These are phyloP conservation scores for Hyaloscypha variabilis DNA, from an alignment of 495 filamentous ascomycete species.

Conservation along the genomic window DNA sequence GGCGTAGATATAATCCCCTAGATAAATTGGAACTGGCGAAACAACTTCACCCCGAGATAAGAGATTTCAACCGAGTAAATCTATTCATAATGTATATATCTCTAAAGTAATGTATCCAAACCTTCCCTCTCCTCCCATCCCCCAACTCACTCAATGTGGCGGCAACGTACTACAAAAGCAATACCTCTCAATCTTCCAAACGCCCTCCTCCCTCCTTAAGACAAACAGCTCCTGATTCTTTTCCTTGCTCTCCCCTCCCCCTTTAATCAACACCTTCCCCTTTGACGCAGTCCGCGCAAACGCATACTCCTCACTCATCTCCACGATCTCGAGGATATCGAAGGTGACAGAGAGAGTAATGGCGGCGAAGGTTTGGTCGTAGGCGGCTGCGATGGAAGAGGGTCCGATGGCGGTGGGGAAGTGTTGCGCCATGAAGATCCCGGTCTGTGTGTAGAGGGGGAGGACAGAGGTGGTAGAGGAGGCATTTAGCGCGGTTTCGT, in stretches of 20 bases:
- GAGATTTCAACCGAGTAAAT: too few relatives aligned
- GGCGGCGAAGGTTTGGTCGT: neutral
- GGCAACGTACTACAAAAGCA: constrained; percentile 10
- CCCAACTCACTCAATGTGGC: neutral
- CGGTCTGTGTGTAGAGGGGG: constrained; percentile 1
- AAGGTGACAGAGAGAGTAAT: constrained; percentile 18
- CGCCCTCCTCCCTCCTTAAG: constrained; percentile 1
- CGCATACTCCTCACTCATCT: neutral
- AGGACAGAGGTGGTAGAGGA: constrained; percentile 1
- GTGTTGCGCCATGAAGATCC: constrained; percentile 17
- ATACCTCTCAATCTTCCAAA: constrained; percentile 18
- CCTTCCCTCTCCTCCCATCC: too few relatives aligned
- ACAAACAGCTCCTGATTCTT: constrained; percentile 15
- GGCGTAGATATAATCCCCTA: too few relatives aligned
- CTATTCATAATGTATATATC: too few relatives aligned
- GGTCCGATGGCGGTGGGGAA: constrained; percentile 12
- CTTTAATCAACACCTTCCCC: neutral
- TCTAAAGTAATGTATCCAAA: too few relatives aligned
- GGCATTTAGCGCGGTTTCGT: constrained; percentile 7
- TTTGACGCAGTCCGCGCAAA: constrained; percentile 14
- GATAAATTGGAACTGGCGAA: too few relatives aligned
- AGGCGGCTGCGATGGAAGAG: neutral
- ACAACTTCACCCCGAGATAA: too few relatives aligned
- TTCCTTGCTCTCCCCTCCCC: neutral
- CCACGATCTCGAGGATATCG: constrained; percentile 14